A percentile compares a stretch with the other conserved stretches of the same genome.
Conservation (phyloP, 2,329 filamentous ascomycete genomes). For the Hymenoscyphus infarciens region DNA sequence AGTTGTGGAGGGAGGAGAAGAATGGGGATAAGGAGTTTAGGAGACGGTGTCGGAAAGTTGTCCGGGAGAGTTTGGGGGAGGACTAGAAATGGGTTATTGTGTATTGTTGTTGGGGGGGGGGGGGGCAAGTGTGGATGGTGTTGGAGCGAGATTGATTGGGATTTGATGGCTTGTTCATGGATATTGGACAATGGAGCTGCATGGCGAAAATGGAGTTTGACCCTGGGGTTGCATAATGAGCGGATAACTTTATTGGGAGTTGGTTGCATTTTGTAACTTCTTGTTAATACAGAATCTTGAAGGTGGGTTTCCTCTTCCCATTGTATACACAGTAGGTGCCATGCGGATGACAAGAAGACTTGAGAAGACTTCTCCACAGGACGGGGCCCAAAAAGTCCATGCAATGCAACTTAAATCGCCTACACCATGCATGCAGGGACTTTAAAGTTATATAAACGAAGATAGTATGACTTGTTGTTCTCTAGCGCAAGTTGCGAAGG, state of each 20-base stretch:
- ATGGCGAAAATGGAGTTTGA: not conserved
- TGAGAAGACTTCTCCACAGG: too few species aligned
- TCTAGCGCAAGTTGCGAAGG: too few species aligned
- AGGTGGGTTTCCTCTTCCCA: not conserved
- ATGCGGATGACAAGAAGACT: too few species aligned
- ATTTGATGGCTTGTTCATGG: not conserved
- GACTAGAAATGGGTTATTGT: not conserved
- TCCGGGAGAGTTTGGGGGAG: constrained; percentile 17
- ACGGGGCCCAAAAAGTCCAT: too few species aligned
- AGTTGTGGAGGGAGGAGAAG: constrained; percentile 77
- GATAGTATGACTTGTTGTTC: too few species aligned
- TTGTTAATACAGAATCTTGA: not conserved
- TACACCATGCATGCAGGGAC: too few species aligned
- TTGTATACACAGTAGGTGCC: not conserved
- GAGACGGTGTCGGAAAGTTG: constrained; percentile 43
- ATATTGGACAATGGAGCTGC: not conserved
- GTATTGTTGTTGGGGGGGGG: too few species aligned
- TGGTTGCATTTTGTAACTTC: not conserved
- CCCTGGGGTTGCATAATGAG: not conserved
- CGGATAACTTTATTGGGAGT: not conserved
- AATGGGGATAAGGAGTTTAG: constrained; percentile 67
- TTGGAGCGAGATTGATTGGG: not conserved
- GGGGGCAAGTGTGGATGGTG: too few species aligned
- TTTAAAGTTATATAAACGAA: too few species aligned
- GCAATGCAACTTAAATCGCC: too few species aligned